Evolutionary conservation across 2,329 filamentous ascomycete genomes (phyloP), one percentile per base, ranked within the genome.

Genomic region (Pseudopithomyces chartarum): DNA sequence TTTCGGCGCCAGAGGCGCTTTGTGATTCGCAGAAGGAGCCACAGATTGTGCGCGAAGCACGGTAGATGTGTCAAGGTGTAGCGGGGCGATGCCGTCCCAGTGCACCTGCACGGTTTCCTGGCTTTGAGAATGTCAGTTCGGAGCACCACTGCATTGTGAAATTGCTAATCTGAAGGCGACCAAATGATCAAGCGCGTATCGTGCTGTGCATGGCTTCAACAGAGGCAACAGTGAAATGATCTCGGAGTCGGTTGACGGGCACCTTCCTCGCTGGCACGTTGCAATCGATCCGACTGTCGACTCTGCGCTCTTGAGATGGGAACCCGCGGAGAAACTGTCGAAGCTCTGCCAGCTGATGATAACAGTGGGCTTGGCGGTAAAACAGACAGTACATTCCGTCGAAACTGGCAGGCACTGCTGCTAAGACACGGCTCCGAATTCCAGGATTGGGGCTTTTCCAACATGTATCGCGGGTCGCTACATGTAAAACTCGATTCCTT

Each of bases 1-100:
- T 56, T 74, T 75, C 42, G 72, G 72, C 47, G 72, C 72, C 57
- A 75, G 62, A 47, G 72, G 72, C n/a, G 72, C 70, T 62, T 74
- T 75, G 56, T 72, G 69, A 52, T 52, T 61, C 51, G 61, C 61
- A 44, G 63, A 60, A 36, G 63, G 58, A 49, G 66, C 62, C 57
- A 65, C 60, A 53, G 61, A 60, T 47, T 70, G 66, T 34, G 69
- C 67, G 53, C 72, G 68, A 61, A 73, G 65, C 50, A 64, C 63
- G 19, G 64, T 61, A 52, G 67, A 64, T 40, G 68, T 69, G 42
- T 74, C 71, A 54, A 73, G 61, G 48, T 73, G 70, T 43, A 72
- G 65, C 52, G 67, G 61, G 33, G 57, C 60, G 50, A 59, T 62
- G n/a, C 64, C 64, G 54, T 72, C 70, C 69, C 71, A 73, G 46